Conservation (phyloP, 1,284 basidiomycete genomes). For the Volvariella surrecta region DNA sequence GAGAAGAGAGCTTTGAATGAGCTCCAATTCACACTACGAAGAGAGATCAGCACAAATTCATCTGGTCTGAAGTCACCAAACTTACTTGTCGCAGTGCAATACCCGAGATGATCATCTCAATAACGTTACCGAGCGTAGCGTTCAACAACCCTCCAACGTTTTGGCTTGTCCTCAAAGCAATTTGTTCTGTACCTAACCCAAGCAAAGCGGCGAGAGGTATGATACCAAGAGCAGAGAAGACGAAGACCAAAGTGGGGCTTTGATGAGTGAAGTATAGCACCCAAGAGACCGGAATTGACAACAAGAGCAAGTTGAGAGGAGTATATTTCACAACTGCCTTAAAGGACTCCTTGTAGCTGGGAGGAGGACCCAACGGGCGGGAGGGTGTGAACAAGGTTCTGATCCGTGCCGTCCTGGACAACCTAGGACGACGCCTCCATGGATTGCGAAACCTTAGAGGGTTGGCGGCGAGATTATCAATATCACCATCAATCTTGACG, state of each 20-base stretch:
- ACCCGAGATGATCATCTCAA: conserved; percentile 42
- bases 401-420: conserved; percentile 13
- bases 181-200: conserved; percentile 60
- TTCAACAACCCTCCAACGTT: conserved; percentile 54
- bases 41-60: conserved; percentile 22
- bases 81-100: conserved; percentile 30
- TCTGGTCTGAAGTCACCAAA: conserved; percentile 16
- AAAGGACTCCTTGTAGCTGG: conserved; percentile 27
- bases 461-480: neutral
- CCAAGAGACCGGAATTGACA: conserved; percentile 51
- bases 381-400: conserved; percentile 27
- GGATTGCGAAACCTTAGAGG: neutral
- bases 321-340: conserved; percentile 30
- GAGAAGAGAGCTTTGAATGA: conserved; percentile 56
- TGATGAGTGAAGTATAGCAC: conserved; percentile 47
- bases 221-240: conserved; percentile 40
- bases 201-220: conserved; percentile 49
- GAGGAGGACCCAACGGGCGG: conserved; percentile 24
- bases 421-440: neutral
- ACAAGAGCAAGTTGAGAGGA: conserved; percentile 36
- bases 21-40: conserved; percentile 47
- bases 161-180: conserved; percentile 46
- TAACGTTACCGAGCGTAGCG: conserved; percentile 52
- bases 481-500: neutral
- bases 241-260: conserved; percentile 41